Evolutionary conservation across 2,329 filamentous ascomycete genomes (phyloP).

Genomic region (Aspergillus intermedius): DNA sequence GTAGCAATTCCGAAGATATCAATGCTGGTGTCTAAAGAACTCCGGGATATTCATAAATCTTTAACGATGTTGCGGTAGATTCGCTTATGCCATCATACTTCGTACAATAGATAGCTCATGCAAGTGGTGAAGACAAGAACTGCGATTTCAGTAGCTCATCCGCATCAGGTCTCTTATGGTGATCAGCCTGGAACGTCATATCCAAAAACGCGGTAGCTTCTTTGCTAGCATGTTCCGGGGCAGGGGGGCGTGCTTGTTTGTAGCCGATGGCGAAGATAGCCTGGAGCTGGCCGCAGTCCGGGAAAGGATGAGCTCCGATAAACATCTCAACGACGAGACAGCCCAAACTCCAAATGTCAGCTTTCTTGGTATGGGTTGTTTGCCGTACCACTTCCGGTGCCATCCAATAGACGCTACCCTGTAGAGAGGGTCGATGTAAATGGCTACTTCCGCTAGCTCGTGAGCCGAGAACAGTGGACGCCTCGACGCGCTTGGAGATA

Average conservation of each 20-base stretch:
- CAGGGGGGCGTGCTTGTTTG: conserved; percentile 75
- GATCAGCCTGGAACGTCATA: conserved; percentile 91
- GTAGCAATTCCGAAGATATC: background rate
- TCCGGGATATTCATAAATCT: conserved; percentile 1
- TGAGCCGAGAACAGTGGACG: conserved; percentile 65
- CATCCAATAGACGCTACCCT: conserved; percentile 99
- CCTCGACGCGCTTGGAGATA: conserved; percentile 96
- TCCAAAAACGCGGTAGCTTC: conserved; percentile 78
- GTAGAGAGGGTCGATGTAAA: conserved; percentile 63
- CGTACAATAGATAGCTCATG: conserved; percentile 30
- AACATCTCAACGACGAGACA: conserved; percentile 99
- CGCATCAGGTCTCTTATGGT: conserved; percentile 83
- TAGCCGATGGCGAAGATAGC: conserved; percentile 98
- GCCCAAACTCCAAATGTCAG: conserved; percentile 96
- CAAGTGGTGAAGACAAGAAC: conserved; percentile 66
- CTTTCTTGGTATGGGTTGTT: conserved; percentile 95
- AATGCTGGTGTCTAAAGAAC: background rate
- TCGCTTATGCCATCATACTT: too few species aligned
- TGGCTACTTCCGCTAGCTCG: conserved; percentile 35
- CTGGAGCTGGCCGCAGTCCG: conserved; percentile 92
- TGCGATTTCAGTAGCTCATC: conserved; percentile 80
- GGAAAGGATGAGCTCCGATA: conserved; percentile 92
- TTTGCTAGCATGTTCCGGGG: conserved; percentile 77
- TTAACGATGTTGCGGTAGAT: too few species aligned
- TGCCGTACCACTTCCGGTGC: conserved; percentile 97